Evolutionary conservation across 1,139 yeast genomes (phyloP), one percentile per base, ranked within the genome.

Genomic region (Hyphopichia pseudoburtonii): DNA sequence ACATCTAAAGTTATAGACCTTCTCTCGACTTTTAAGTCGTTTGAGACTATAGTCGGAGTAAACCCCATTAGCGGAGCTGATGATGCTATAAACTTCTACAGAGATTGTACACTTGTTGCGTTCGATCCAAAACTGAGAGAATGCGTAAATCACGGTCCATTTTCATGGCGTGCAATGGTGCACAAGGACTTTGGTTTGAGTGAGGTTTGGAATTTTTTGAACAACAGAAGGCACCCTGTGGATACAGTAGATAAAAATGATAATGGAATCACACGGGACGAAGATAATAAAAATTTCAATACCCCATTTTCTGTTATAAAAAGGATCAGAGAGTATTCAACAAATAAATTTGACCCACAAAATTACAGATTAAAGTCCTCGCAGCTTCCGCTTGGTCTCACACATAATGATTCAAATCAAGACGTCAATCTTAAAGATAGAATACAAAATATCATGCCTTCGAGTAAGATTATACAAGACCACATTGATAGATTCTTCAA

Each of bases 121-220:
- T 27, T 50, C 58, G n/a, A 46, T 62, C 12, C 40, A 55, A 31
- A 50, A 54, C 32, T 64, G 60, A 35, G 57, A 5, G 36, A 34
- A 17, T 16, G 27, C 6, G 21, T 28, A 24, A 34, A 34, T 17
- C 28, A 34, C 39, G 71, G 71, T 0, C 70, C 71, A 0, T 54
- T 66, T 21, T 43, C 69, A 2, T 61, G 67, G 63, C 45, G 60
- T 10, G 53, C 70, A 1, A 31, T 66, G 12, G 41, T 69, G 34
- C 60, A 64, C 38, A 64, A 62, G 36, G 80, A 74, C 44, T 68
- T 66, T 2, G 70, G 57, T 33, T 45, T 66, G 16, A 48, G 52
- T 11, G 38, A 34, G 21, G 3, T 37, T 3, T 39, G 43, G 43
- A 26, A 30, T 14, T 33, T 22, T 15, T 12, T 29, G 15, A 17